Conservation (phyloP, 768 basidiomycete genomes). For the Mycena venus region DNA sequence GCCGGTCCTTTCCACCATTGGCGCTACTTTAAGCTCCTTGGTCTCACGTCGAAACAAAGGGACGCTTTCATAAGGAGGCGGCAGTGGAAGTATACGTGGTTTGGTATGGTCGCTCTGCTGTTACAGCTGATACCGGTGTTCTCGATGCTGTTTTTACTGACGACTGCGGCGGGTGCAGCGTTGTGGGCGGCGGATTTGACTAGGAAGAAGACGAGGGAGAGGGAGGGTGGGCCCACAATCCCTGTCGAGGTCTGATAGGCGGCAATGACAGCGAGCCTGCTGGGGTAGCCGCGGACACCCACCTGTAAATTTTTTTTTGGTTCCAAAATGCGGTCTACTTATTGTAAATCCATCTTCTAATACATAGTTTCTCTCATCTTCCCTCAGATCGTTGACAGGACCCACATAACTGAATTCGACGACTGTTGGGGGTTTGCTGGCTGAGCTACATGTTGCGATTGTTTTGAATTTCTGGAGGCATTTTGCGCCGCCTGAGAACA, state of each 20-base stretch:
- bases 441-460: too few species aligned
- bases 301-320: too few species aligned
- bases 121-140: conserved; percentile 29
- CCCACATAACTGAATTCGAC: too few species aligned
- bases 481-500: too few species aligned
- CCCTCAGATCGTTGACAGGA: too few species aligned
- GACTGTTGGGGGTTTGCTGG: too few species aligned
- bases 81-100: conserved; percentile 36
- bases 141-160: conserved; percentile 30
- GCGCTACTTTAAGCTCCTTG: conserved; percentile 34
- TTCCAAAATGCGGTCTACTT: too few species aligned
- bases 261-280: too few species aligned
- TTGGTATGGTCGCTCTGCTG: conserved; percentile 31
- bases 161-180: conserved; percentile 31
- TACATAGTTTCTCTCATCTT: too few species aligned
- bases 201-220: conserved; percentile 22
- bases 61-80: conserved; percentile 12
- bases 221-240: conserved; percentile 14
- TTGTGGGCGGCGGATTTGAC: conserved; percentile 32
- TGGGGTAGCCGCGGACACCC: too few species aligned
- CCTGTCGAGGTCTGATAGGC: conserved; percentile 28
- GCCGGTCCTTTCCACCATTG: conserved; percentile 33
- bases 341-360: too few species aligned
- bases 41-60: conserved; percentile 1
- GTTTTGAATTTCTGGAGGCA: too few species aligned